A percentile compares a stretch with the other conserved stretches of the same genome.
phyloP scores from a whole-genome alignment of 1,284 basidiomycete genomes.

The Macrocystidia cucumis region DNA sequence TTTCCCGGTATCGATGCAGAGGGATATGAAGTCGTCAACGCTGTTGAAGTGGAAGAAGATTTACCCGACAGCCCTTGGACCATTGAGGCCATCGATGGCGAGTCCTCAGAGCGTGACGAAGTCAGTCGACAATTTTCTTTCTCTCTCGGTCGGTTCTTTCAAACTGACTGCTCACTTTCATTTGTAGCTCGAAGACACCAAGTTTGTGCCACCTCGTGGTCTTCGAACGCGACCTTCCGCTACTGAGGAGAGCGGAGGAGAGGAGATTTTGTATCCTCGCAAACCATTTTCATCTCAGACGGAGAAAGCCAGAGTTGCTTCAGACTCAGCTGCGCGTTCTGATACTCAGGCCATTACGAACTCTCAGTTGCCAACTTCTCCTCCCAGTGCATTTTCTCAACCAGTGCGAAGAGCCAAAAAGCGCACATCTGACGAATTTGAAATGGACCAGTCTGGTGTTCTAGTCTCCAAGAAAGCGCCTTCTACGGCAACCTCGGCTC shows the following conservation, averaged over 20 bases:
- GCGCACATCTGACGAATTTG: conserved; percentile 77
- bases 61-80: conserved; percentile 79
- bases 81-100: conserved; percentile 77
- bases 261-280: conserved; percentile 78
- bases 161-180: conserved; percentile 9
- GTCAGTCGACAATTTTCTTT: conserved; percentile 26
- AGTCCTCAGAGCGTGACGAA: conserved; percentile 60
- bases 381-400: conserved; percentile 55
- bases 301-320: conserved; percentile 22
- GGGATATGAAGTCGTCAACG: conserved; percentile 34
- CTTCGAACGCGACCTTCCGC: conserved; percentile 54
- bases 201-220: conserved; percentile 30
- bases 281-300: conserved; percentile 33
- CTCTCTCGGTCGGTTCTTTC: conserved; percentile 7
- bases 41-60: conserved; percentile 31
- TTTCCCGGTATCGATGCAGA: conserved; percentile 17
- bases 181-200: conserved; percentile 30
- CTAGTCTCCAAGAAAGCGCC: conserved; percentile 44
- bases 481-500: conserved; percentile 17
- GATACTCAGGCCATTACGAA: conserved; percentile 12
- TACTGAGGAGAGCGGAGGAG: conserved; percentile 73
- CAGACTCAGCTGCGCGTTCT: conserved; percentile 10
- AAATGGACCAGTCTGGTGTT: conserved; percentile 60
- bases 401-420: conserved; percentile 57
- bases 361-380: conserved; percentile 26